Conservation (phyloP, 2,329 filamentous ascomycete species). For the Chalaropsis ovoidea region DNA sequence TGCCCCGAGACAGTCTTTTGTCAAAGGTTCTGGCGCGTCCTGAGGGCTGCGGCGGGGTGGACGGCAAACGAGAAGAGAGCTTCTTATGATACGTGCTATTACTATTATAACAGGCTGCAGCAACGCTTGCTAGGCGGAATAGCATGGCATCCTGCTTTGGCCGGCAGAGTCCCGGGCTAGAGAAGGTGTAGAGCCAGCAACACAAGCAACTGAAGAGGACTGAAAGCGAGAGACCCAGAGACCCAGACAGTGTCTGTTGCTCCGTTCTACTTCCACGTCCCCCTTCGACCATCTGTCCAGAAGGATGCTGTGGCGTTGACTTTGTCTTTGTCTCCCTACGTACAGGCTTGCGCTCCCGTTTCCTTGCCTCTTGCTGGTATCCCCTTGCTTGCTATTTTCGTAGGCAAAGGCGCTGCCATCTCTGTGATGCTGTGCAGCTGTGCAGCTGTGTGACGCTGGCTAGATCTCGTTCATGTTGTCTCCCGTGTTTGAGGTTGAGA, state of each 20-base stretch:
- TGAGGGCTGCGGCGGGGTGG: background rate
- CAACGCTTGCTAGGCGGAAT: no score
- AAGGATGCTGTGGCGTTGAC: slow-evolving; percentile 13
- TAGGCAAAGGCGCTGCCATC: background rate
- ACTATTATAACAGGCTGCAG: background rate
- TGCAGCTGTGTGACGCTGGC: slow-evolving; percentile 20
- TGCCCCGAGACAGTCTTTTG: slow-evolving; percentile 16
- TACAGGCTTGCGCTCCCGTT: background rate
- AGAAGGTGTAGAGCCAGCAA: background rate
- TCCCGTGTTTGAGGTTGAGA: slow-evolving; percentile 24
- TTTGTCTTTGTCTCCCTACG: slow-evolving; percentile 6
- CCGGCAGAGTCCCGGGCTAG: background rate
- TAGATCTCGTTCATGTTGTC: slow-evolving; percentile 25
- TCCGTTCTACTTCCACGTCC: background rate
- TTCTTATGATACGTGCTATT: background rate
- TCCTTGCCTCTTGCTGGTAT: background rate
- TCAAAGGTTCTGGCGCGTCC: slow-evolving; percentile 1
- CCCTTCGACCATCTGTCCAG: background rate
- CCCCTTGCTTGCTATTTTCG: slow-evolving; percentile 7
- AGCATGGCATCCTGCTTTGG: no score
- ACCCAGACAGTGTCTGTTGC: background rate
- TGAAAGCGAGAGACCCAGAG: background rate
- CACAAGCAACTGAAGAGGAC: background rate
- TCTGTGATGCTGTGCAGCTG: slow-evolving; percentile 1
- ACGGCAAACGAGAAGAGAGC: background rate